A percentile compares a stretch with the other conserved stretches of the same genome.
These are phyloP conservation scores for Colletotrichum somersetense DNA, from an alignment of 2,329 filamentous ascomycete genomes.

Conservation along the genomic window DNA sequence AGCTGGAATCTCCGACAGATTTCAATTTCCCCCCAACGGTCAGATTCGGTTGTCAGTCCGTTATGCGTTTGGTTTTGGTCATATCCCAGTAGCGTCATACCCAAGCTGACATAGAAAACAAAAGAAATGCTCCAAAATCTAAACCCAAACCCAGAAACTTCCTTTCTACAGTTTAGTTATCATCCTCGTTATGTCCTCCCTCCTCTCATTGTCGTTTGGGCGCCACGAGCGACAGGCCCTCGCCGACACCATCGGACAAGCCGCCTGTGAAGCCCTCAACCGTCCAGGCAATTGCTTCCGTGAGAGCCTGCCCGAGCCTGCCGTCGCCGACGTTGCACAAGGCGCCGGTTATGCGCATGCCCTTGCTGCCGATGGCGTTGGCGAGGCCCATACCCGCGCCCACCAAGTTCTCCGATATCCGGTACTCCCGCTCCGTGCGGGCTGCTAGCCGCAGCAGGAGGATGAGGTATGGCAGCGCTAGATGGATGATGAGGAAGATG, in stretches of 20 bases:
- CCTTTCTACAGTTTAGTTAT: conserved; percentile 7
- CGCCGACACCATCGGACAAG: conserved; percentile 72
- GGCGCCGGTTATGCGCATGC: conserved; percentile 64
- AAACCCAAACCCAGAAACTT: conserved; percentile 7
- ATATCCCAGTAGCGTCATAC: conserved; percentile 2
- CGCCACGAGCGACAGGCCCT: conserved; percentile 46
- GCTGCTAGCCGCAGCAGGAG: conserved; percentile 66
- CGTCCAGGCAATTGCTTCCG: conserved; percentile 70
- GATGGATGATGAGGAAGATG: conserved; percentile 69
- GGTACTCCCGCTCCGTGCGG: conserved; percentile 75
- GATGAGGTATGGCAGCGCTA: conserved; percentile 72
- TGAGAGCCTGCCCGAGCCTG: conserved; percentile 69
- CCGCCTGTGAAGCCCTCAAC: conserved; percentile 74
- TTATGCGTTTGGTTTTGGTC: not conserved
- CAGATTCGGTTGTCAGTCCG: not conserved
- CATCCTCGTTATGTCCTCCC: not conserved
- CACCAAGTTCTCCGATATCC: conserved; percentile 70
- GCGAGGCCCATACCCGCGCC: conserved; percentile 64
- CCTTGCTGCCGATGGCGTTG: conserved; percentile 64
- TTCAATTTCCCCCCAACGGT: not conserved
- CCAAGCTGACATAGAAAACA: conserved; percentile 5
- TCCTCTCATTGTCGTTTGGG: conserved; percentile 33
- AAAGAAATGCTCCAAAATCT: conserved; percentile 30
- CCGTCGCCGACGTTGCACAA: conserved; percentile 74
- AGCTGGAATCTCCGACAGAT: not conserved